phyloP scores from a whole-genome alignment of 1,139 yeast genomes.

The Kurtzmaniella quercitrusa region DNA sequence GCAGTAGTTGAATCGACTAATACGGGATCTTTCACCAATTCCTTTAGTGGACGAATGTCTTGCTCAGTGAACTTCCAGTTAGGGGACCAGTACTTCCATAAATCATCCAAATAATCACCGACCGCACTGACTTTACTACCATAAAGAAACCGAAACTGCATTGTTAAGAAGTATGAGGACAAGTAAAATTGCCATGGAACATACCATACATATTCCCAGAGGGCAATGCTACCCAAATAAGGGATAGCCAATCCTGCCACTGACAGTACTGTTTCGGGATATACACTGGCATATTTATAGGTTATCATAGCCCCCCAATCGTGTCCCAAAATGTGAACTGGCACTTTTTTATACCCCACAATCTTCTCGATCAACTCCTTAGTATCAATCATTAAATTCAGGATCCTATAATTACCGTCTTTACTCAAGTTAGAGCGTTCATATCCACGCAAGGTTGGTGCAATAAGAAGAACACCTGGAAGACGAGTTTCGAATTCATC shows the following conservation, averaged over 20 bases:
- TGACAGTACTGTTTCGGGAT: slow-evolving; percentile 34
- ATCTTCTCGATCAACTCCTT: slow-evolving; percentile 28
- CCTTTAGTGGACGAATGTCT: slow-evolving; percentile 28
- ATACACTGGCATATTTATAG: slow-evolving; percentile 32
- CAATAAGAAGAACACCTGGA: slow-evolving; percentile 22
- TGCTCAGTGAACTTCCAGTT: slow-evolving; percentile 25
- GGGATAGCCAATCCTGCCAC: slow-evolving; percentile 40
- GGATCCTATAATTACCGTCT: slow-evolving; percentile 21
- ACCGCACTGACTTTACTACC: slow-evolving; percentile 16
- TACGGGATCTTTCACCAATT: slow-evolving; percentile 21
- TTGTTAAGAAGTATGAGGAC: slow-evolving; percentile 38
- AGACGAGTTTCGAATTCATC: slow-evolving; percentile 19
- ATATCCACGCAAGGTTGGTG: slow-evolving; percentile 42
- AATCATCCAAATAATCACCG: slow-evolving; percentile 25
- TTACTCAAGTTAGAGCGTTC: slow-evolving; percentile 32
- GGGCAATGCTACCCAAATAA: slow-evolving; percentile 23
- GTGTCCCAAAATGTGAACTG: slow-evolving; percentile 41
- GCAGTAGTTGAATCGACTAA: slow-evolving; percentile 40
- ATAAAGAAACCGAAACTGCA: slow-evolving; percentile 29
- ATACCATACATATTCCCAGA: slow-evolving; percentile 25
- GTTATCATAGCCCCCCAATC: slow-evolving; percentile 46
- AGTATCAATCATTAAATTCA: slow-evolving; percentile 34
- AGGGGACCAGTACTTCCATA: slow-evolving; percentile 44
- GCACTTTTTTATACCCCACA: slow-evolving; percentile 16
- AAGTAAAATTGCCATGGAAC: slow-evolving; percentile 34